These are phyloP conservation scores for Nigrospora oryzae DNA, from an alignment of 2,329 filamentous ascomycete species.

Conservation along the genomic window DNA sequence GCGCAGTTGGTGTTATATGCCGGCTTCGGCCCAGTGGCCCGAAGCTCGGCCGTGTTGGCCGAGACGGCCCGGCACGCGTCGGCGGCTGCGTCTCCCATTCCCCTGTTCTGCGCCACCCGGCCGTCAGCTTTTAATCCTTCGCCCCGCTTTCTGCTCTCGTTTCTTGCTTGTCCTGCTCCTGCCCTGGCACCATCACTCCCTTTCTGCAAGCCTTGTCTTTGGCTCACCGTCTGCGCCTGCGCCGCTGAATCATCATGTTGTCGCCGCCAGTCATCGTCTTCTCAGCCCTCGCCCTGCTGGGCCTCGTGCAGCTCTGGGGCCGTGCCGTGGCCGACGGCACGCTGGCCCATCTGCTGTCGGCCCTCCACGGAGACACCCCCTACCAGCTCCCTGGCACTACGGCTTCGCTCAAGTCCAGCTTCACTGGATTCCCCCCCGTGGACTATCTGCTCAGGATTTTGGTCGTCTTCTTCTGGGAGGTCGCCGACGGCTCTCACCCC, in stretches of 20 bases:
- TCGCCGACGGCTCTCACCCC: conserved; percentile 4
- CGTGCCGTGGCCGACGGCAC: conserved; percentile 2
- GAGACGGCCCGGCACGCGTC: not conserved
- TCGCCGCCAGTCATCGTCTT: not conserved
- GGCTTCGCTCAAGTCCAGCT: conserved; percentile 2
- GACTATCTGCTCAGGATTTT: conserved; percentile 5
- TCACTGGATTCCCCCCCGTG: conserved; percentile 3
- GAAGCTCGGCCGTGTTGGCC: not conserved
- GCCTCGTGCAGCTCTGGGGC: not conserved
- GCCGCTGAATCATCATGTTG: not conserved
- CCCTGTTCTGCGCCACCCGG: not conserved
- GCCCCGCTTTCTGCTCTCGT: not conserved
- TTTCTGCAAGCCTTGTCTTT: not conserved
- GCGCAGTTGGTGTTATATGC: not conserved
- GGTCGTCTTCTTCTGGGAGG: conserved; percentile 6
- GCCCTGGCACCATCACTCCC: not conserved
- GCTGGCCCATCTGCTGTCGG: not conserved
- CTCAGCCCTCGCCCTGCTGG: not conserved
- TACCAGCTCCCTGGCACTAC: conserved; percentile 1
- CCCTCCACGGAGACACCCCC: not conserved
- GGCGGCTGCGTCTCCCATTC: too few relatives aligned
- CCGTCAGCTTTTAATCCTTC: not conserved
- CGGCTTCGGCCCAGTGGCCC: not conserved
- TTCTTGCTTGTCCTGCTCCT: not conserved
- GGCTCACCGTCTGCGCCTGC: not conserved